These are phyloP conservation scores for Xylaria venustula DNA, from an alignment of 495 filamentous ascomycete species.

Conservation along the genomic window DNA sequence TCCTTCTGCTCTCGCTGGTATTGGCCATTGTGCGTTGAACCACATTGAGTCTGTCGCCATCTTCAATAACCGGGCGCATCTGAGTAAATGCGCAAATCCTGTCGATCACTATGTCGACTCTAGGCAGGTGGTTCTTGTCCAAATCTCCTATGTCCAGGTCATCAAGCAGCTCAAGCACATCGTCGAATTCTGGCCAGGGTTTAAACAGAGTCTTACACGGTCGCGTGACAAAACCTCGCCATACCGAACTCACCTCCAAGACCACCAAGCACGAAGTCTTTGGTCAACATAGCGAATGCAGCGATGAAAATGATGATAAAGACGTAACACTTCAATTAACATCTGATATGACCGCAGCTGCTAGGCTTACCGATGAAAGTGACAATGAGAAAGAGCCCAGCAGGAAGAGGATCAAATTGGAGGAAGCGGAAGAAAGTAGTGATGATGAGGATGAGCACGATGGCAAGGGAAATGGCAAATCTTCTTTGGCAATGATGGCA, in stretches of 20 bases:
- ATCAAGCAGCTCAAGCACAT: background rate
- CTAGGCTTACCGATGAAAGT: background rate
- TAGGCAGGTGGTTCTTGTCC: background rate
- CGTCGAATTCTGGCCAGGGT: background rate
- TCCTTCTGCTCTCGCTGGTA: background rate
- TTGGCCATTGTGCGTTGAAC: too few relatives aligned
- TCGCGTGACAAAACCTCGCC: conserved; percentile 4
- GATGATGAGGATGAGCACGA: background rate
- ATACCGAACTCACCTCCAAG: background rate
- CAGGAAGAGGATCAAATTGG: background rate
- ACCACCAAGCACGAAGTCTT: background rate
- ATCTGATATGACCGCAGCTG: background rate
- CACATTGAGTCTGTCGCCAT: too few relatives aligned
- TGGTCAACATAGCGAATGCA: background rate
- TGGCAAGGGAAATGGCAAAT: background rate
- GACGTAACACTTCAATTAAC: background rate
- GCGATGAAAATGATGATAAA: background rate
- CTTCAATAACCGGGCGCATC: too few relatives aligned
- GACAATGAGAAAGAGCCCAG: background rate
- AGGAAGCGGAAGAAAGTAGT: too few relatives aligned
- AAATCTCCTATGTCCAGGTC: background rate
- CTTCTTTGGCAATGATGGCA: background rate
- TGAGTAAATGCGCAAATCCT: background rate
- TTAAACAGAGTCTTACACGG: background rate
- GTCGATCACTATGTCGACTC: background rate